Percentiles rank a stretch among this genome's conserved stretches.
These are phyloP conservation scores for Hypocreales sp. DNA, from an alignment of 2,329 filamentous ascomycete genomes.

Conservation along the genomic window DNA sequence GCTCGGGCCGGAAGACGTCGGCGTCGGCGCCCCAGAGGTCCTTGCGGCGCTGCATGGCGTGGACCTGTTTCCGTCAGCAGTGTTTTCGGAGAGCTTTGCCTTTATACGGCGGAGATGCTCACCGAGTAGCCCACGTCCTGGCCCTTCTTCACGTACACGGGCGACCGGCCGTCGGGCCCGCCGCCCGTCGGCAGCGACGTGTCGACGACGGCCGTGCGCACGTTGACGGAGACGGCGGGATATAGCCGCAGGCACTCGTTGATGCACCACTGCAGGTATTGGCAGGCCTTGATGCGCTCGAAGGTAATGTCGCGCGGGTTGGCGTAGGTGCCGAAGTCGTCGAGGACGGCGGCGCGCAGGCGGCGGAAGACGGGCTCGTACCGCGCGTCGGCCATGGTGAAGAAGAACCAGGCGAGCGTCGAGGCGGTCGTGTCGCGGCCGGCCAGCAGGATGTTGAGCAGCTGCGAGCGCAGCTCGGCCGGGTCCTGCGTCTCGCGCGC, in stretches of 20 bases:
- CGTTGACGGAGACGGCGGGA: conserved; percentile 10
- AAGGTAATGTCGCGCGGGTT: conserved; percentile 11
- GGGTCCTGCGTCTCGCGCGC: conserved; percentile 16
- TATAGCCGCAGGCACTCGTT: conserved; percentile 9
- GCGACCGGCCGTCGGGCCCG: conserved; percentile 27
- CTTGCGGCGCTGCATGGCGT: conserved; percentile 20
- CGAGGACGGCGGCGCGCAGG: conserved; percentile 23
- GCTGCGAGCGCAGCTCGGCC: conserved; percentile 11
- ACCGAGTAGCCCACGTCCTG: conserved; percentile 22
- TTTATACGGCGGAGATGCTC: too few species aligned
- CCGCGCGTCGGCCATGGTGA: conserved; percentile 18
- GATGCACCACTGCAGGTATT: conserved; percentile 11
- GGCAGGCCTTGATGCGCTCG: conserved; percentile 8
- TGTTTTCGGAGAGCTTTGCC: too few species aligned
- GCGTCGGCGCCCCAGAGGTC: conserved; percentile 23
- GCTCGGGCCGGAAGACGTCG: conserved; percentile 23
- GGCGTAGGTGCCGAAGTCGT: conserved; percentile 31
- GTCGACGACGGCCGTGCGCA: conserved; percentile 15
- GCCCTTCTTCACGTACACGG: conserved; percentile 33
- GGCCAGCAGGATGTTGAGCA: conserved; percentile 27
- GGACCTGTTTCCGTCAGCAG: conserved; percentile 3
- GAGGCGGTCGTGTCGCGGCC: conserved; percentile 39
- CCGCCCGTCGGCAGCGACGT: conserved; percentile 35
- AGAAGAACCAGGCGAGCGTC: conserved; percentile 31
- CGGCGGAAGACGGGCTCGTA: conserved; percentile 23